These are phyloP conservation scores for Gamarada debralockiae DNA, from an alignment of 495 filamentous ascomycete species.

Conservation along the genomic window DNA sequence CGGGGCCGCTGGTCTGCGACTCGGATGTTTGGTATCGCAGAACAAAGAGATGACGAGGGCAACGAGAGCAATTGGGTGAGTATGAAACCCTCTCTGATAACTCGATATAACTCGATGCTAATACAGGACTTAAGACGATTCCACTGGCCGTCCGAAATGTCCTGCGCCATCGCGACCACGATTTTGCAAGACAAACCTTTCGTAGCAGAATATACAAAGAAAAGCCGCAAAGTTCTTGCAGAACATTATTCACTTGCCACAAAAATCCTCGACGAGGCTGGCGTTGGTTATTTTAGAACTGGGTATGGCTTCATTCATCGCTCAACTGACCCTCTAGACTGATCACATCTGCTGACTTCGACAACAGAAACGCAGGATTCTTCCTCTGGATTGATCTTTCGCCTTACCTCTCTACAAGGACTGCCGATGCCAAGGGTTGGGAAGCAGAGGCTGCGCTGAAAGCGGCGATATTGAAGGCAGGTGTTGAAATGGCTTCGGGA, in stretches of 20 bases:
- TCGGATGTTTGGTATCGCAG: constrained; percentile 47
- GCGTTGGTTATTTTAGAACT: constrained; percentile 22
- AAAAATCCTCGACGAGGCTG: constrained; percentile 31
- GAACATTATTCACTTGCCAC: constrained; percentile 33
- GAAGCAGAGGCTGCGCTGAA: constrained; percentile 30
- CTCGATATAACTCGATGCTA: neutral
- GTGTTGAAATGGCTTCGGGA: constrained; percentile 42
- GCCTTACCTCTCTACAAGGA: constrained; percentile 23
- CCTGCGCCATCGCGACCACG: constrained; percentile 38
- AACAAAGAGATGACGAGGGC: neutral
- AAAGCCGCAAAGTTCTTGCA: constrained; percentile 35
- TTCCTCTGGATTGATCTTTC: constrained; percentile 58
- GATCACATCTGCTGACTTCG: neutral
- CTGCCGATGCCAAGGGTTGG: constrained; percentile 24
- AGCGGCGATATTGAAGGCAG: constrained; percentile 32
- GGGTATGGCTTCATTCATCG: constrained; percentile 30
- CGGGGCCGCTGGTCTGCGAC: constrained; percentile 48
- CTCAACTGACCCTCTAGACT: neutral
- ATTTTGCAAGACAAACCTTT: constrained; percentile 47
- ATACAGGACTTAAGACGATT: constrained; percentile 30
- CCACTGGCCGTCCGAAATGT: constrained; percentile 38
- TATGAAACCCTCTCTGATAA: neutral
- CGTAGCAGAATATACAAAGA: constrained; percentile 38
- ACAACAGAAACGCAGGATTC: constrained; percentile 48
- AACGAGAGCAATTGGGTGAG: neutral